phyloP scores from a whole-genome alignment of 495 filamentous ascomycete genomes.

The Chaetomium tenue region DNA sequence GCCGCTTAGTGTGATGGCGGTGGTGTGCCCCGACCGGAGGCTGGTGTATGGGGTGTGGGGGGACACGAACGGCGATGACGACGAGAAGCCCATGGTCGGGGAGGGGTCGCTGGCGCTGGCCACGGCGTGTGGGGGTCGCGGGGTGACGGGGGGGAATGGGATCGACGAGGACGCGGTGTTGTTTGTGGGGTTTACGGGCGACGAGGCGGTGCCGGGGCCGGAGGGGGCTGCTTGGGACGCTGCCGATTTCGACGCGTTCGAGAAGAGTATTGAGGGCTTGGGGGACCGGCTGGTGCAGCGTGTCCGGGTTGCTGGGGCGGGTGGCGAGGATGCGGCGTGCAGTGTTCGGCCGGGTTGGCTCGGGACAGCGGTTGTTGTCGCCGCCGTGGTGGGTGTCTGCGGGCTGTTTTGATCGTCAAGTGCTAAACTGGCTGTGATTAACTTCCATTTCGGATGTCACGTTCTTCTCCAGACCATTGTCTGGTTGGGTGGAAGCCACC shows the following conservation, averaged over 20 bases:
- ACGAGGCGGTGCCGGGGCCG: constrained; percentile 48
- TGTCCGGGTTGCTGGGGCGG: background rate
- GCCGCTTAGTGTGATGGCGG: constrained; percentile 61
- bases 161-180: constrained; percentile 51
- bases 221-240: constrained; percentile 52
- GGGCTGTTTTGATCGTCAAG: background rate
- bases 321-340: background rate
- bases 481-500: too few relatives aligned
- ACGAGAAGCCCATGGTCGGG: constrained; percentile 47
- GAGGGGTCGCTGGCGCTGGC: constrained; percentile 60
- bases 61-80: constrained; percentile 59
- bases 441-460: background rate
- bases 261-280: constrained; percentile 47
- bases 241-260: constrained; percentile 43
- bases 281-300: constrained; percentile 44
- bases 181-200: constrained; percentile 55
- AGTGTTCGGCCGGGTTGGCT: background rate
- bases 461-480: too few relatives aligned
- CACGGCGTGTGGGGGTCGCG: constrained; percentile 51
- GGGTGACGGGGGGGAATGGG: constrained; percentile 50
- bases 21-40: constrained; percentile 58
- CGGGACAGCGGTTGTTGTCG: background rate
- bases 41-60: constrained; percentile 67
- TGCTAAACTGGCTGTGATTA: background rate
- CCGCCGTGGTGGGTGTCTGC: background rate